phyloP scores from a whole-genome alignment of 164 flowering plant species.

The Hamamelis virginiana region DNA sequence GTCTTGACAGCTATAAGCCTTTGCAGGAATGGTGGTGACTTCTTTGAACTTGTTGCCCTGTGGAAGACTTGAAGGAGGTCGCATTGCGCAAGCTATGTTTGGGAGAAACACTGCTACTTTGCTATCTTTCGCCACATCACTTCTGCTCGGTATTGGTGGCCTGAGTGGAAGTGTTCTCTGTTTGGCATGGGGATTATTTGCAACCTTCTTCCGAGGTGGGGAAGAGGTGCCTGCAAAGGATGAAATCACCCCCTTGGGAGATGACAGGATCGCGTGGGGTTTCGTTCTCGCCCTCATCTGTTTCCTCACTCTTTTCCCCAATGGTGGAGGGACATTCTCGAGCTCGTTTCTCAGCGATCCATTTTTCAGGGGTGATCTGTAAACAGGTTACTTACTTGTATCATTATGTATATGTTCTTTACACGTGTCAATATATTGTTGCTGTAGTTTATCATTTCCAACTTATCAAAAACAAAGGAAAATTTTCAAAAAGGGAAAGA shows the following conservation, averaged over 20 bases:
- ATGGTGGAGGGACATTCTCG: constrained; percentile 90
- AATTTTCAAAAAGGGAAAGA: no score
- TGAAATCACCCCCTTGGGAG: constrained; percentile 89
- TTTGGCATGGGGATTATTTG: constrained; percentile 92
- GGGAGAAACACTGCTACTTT: constrained; percentile 69
- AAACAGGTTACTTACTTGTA: constrained; percentile 15
- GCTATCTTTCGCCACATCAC: constrained; percentile 77
- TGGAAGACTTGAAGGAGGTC: constrained; percentile 95
- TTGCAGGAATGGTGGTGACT: constrained; percentile 93
- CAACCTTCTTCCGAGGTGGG: constrained; percentile 92
- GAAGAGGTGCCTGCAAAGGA: constrained; percentile 90
- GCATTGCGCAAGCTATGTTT: constrained; percentile 93
- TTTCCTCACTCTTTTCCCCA: constrained; percentile 91
- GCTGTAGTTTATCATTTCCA: no score
- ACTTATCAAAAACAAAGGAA: no score
- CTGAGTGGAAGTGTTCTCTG: constrained; percentile 90
- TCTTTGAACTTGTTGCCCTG: constrained; percentile 88
- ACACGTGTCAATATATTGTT: no score
- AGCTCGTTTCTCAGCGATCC: constrained; percentile 69
- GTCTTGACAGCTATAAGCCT: not conserved
- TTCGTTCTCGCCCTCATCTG: constrained; percentile 70
- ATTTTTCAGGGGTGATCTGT: constrained; percentile 74
- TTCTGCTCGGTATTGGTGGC: constrained; percentile 83
- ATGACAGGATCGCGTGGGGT: constrained; percentile 83
- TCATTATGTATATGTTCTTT: constrained; percentile 1